Percentiles rank a stretch among this genome's conserved stretches.
These are phyloP conservation scores for Sphaerulina musiva DNA, from an alignment of 2,329 filamentous ascomycete species.

Conservation along the genomic window DNA sequence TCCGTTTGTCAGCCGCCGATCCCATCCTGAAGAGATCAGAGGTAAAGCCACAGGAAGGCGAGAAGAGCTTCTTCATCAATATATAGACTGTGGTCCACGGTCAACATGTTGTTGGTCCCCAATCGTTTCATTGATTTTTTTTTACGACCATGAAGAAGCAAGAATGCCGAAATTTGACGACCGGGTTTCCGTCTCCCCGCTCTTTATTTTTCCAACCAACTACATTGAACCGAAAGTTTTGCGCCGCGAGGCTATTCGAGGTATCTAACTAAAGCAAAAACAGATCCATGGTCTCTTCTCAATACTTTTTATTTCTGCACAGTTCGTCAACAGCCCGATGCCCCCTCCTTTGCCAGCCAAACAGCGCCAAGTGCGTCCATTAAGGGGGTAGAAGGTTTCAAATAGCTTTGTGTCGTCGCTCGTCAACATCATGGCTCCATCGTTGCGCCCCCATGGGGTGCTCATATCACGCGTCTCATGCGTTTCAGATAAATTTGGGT, in stretches of 20 bases:
- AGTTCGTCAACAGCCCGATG: neutral
- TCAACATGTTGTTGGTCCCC: no score
- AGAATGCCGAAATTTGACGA: neutral
- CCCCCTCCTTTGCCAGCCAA: neutral
- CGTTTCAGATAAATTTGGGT: neutral
- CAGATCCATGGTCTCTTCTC: neutral
- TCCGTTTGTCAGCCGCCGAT: slow-evolving; percentile 70
- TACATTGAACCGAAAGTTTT: neutral
- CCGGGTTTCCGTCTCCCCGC: neutral
- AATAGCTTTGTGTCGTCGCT: neutral
- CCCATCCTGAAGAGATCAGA: slow-evolving; percentile 68
- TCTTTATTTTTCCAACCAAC: neutral
- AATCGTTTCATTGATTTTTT: no score
- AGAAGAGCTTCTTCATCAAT: slow-evolving; percentile 73
- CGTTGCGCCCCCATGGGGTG: neutral
- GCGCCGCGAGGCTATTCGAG: neutral
- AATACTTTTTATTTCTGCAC: neutral
- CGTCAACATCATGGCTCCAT: neutral
- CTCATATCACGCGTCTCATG: neutral
- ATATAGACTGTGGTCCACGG: slow-evolving; percentile 30
- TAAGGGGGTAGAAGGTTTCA: slow-evolving; percentile 1
- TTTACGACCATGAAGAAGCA: no score
- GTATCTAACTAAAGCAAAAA: neutral
- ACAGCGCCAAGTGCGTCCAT: neutral
- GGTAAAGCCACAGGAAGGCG: slow-evolving; percentile 66